Evolutionary conservation across 495 filamentous ascomycete species (phyloP).

Genomic region (Lasiosphaeriaceae sp.): DNA sequence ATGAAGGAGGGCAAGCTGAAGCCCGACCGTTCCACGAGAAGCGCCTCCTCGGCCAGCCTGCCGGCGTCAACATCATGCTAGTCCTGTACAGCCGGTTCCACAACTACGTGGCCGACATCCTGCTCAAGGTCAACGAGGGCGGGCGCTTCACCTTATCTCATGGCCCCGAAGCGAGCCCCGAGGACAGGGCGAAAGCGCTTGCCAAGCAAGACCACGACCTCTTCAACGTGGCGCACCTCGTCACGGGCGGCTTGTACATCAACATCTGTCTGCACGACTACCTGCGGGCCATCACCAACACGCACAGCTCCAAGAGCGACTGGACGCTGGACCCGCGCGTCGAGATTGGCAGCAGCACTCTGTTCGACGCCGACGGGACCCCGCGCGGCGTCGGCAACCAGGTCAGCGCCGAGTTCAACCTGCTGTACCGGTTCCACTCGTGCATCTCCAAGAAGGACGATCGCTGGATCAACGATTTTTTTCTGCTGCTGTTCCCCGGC

Average conservation of each 20-base stretch:
- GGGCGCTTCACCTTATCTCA: constrained; percentile 61
- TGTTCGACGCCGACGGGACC: constrained; percentile 48
- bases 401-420: constrained; percentile 73
- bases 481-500: constrained; percentile 53
- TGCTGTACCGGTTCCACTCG: constrained; percentile 72
- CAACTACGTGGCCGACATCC: constrained; percentile 60
- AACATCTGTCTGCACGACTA: constrained; percentile 79
- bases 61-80: constrained; percentile 66
- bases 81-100: constrained; percentile 72
- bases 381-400: constrained; percentile 70
- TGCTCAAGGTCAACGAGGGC: constrained; percentile 70
- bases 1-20: constrained; percentile 74
- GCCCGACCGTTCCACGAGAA: constrained; percentile 70
- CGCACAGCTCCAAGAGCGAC: constrained; percentile 70
- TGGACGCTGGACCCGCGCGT: constrained; percentile 75
- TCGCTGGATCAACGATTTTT: constrained; percentile 61
- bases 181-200: constrained; percentile 36
- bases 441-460: constrained; percentile 63
- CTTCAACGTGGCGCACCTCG: constrained; percentile 72
- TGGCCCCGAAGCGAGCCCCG: constrained; percentile 33
- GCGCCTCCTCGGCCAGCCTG: constrained; percentile 68
- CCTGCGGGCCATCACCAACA: constrained; percentile 72
- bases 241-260: constrained; percentile 76
- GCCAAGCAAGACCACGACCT: constrained; percentile 71
- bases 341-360: constrained; percentile 44